phyloP scores from a whole-genome alignment of 306 rosid genomes.

The Fragaria vesca region DNA sequence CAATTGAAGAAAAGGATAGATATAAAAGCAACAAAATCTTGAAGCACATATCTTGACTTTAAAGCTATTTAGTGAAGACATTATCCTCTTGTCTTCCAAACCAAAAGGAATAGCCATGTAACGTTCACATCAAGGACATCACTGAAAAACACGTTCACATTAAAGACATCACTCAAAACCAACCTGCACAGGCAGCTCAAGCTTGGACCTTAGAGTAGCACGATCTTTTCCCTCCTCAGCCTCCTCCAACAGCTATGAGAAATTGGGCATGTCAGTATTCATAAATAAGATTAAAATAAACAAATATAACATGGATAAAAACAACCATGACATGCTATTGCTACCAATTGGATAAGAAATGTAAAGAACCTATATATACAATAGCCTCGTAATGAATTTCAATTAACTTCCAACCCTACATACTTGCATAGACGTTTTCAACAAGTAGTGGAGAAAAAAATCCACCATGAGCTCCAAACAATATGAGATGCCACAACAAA shows the following conservation, averaged over 20 bases:
- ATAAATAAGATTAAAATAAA: slow-evolving; percentile 13
- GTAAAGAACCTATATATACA: slow-evolving; percentile 4
- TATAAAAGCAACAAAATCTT: not conserved
- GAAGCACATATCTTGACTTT: not conserved
- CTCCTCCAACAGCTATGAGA: slow-evolving; percentile 81
- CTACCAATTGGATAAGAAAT: slow-evolving; percentile 3
- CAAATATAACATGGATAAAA: slow-evolving; percentile 4
- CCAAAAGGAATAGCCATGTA: not conserved
- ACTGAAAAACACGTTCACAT: not conserved
- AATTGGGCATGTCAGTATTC: slow-evolving; percentile 18
- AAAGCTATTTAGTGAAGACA: not conserved
- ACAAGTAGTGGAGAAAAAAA: not conserved
- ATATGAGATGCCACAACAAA: not conserved
- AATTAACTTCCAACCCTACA: not conserved
- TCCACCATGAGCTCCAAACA: slow-evolving; percentile 1
- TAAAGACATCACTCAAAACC: slow-evolving; percentile 34
- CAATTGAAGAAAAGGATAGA: not conserved
- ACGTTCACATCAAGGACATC: not conserved
- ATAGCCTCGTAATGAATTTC: not conserved
- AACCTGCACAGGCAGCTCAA: slow-evolving; percentile 99
- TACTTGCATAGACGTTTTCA: not conserved
- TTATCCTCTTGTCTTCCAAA: not conserved
- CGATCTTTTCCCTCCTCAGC: slow-evolving; percentile 96
- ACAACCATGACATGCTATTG: slow-evolving; percentile 4
- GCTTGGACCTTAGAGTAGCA: slow-evolving; percentile 88